phyloP scores from a whole-genome alignment of 2,329 filamentous ascomycete species.

The Alternaria arbusti region DNA sequence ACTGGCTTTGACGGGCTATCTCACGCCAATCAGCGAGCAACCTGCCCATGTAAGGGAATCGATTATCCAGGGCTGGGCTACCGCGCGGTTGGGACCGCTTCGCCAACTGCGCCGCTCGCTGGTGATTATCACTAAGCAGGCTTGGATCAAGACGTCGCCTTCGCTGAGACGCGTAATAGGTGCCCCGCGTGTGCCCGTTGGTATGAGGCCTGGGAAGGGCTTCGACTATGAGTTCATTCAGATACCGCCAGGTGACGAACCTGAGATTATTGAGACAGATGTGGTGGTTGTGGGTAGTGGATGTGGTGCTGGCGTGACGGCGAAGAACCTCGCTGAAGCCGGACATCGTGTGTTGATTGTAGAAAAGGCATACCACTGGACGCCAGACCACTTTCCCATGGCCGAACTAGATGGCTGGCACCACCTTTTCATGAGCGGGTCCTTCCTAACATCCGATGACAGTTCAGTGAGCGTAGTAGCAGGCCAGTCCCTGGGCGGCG shows the following conservation, averaged over 20 bases:
- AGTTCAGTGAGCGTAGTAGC: constrained; percentile 65
- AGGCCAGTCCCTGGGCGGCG: constrained; percentile 81
- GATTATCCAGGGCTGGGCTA: constrained; percentile 69
- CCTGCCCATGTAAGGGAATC: constrained; percentile 65
- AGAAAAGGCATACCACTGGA: constrained; percentile 81
- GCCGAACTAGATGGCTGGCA: constrained; percentile 63
- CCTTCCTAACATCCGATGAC: constrained; percentile 61
- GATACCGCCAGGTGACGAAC: constrained; percentile 59
- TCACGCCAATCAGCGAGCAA: constrained; percentile 67
- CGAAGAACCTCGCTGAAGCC: constrained; percentile 80
- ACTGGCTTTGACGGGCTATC: constrained; percentile 71
- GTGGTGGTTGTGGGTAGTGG: constrained; percentile 87
- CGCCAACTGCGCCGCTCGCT: constrained; percentile 64
- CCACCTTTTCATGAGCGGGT: constrained; percentile 74
- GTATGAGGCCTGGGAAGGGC: constrained; percentile 59
- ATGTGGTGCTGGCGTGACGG: constrained; percentile 81
- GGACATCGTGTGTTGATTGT: constrained; percentile 79
- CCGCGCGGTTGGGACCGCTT: constrained; percentile 62
- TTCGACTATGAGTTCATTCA: constrained; percentile 69
- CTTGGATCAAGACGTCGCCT: constrained; percentile 63
- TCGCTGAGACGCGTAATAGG: constrained; percentile 63
- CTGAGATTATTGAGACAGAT: constrained; percentile 74
- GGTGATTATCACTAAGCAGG: constrained; percentile 60
- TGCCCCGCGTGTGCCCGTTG: constrained; percentile 63
- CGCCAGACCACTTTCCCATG: constrained; percentile 77